A percentile compares a stretch with the other conserved stretches of the same genome.
phyloP scores from a whole-genome alignment of 345 rosid species.

The Acer campestre region DNA sequence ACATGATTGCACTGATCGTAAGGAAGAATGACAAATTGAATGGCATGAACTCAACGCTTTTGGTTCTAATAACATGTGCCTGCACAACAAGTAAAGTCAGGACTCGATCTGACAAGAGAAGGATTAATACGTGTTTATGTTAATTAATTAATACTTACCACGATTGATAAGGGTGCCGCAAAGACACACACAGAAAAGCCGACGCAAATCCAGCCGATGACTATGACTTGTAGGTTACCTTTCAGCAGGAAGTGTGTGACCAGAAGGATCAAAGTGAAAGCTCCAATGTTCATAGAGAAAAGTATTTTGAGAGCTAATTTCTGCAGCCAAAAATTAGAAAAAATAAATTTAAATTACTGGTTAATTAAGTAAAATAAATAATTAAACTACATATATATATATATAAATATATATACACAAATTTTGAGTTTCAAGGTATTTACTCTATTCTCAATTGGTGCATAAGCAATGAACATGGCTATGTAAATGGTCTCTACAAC shows the following conservation, averaged over 20 bases:
- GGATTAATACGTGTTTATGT: too few relatives aligned
- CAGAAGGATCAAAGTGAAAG: conserved; percentile 51
- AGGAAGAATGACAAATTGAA: conserved; percentile 77
- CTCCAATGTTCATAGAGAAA: conserved; percentile 50
- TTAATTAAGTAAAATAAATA: not conserved
- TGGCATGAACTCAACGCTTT: conserved; percentile 96
- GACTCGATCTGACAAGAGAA: too few relatives aligned
- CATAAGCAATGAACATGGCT: conserved; percentile 57
- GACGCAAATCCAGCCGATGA: conserved; percentile 86
- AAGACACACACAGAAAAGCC: conserved; percentile 69
- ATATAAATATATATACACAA: too few relatives aligned
- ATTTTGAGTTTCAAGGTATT: not conserved
- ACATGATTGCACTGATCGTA: conserved; percentile 72
- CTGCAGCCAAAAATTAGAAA: conserved; percentile 38
- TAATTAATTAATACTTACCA: conserved; percentile 41
- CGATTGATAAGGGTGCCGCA: conserved; percentile 74
- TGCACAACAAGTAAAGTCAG: conserved; percentile 13
- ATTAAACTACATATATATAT: not conserved
- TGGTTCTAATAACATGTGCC: conserved; percentile 75
- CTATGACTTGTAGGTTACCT: conserved; percentile 23
- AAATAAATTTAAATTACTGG: not conserved
- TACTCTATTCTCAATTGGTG: conserved; percentile 58
- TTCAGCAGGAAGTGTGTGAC: conserved; percentile 43
- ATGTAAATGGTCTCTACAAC: conserved; percentile 70
- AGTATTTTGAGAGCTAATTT: conserved; percentile 55